phyloP scores from a whole-genome alignment of 2,329 filamentous ascomycete genomes.

The Tolypocladium amazonense region DNA sequence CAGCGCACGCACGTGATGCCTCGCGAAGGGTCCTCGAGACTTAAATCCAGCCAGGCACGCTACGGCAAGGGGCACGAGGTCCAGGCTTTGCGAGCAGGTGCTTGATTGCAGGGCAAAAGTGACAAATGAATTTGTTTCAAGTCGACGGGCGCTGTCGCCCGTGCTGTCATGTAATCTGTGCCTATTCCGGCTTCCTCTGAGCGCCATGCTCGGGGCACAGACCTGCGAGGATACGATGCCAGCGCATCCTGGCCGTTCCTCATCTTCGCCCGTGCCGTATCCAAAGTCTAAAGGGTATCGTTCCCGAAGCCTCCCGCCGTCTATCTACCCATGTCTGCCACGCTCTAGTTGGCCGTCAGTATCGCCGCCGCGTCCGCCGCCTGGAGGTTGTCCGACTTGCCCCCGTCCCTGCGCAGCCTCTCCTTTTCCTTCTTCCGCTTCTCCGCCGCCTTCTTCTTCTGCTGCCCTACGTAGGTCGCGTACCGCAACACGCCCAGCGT shows the following conservation, averaged over 20 bases:
- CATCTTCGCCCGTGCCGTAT: background rate
- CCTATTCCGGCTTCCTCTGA: background rate
- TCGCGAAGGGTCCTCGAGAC: no score
- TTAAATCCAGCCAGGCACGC: no score
- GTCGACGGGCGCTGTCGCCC: background rate
- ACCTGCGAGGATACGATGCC: background rate
- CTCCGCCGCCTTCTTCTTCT: conserved; percentile 36
- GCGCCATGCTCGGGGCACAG: background rate
- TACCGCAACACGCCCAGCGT: conserved; percentile 51
- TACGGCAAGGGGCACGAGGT: no score
- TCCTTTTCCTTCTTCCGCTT: conserved; percentile 32
- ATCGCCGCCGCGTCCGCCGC: conserved; percentile 46
- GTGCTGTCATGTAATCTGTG: background rate
- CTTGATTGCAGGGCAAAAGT: background rate
- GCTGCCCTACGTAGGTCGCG: conserved; percentile 42
- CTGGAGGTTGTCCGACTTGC: conserved; percentile 33
- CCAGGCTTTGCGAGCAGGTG: no score
- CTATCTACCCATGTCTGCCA: background rate
- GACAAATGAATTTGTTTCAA: background rate
- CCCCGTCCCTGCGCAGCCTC: conserved; percentile 29
- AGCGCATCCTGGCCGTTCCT: background rate
- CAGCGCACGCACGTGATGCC: background rate
- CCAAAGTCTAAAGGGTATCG: background rate
- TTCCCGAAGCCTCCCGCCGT: background rate
- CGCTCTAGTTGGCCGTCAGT: conserved; percentile 40